A percentile compares a stretch with the other conserved stretches of the same genome.
Evolutionary conservation across 2,329 filamentous ascomycete species (phyloP).

Genomic region (Venturiaceae sp.): DNA sequence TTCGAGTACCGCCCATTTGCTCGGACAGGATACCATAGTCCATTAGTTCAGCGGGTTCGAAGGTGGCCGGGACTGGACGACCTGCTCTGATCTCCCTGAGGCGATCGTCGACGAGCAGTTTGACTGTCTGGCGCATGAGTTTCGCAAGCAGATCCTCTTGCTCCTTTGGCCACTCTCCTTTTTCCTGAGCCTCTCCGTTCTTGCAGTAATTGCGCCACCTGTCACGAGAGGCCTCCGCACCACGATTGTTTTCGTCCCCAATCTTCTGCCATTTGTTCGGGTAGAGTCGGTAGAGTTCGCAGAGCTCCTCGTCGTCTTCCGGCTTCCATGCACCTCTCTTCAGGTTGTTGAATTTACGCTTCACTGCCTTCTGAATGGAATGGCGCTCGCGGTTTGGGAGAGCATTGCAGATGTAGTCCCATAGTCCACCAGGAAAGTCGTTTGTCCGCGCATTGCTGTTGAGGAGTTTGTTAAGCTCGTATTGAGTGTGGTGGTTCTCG

Average conservation of each 20-base stretch:
- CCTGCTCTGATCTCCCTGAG: constrained; percentile 38
- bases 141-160: constrained; percentile 48
- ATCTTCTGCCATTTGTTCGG: constrained; percentile 54
- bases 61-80: constrained; percentile 18
- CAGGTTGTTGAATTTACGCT: constrained; percentile 52
- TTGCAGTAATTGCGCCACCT: constrained; percentile 60
- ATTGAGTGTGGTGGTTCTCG: not conserved
- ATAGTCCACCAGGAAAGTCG: constrained; percentile 17
- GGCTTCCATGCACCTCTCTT: constrained; percentile 49
- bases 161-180: constrained; percentile 47
- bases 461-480: constrained; percentile 11
- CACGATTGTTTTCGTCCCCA: constrained; percentile 49
- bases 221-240: constrained; percentile 57
- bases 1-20: constrained; percentile 51
- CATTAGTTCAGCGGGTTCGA: constrained; percentile 20
- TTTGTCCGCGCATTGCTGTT: constrained; percentile 12
- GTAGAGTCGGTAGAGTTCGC: constrained; percentile 34
- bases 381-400: constrained; percentile 22
- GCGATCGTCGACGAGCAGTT: constrained; percentile 16
- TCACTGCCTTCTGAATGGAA: constrained; percentile 20
- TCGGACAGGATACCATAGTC: constrained; percentile 58
- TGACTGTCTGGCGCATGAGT: constrained; percentile 36
- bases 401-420: constrained; percentile 20
- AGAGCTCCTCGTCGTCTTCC: constrained; percentile 49
- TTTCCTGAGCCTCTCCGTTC: constrained; percentile 43